Evolutionary conservation across 306 rosid genomes (phyloP).

Genomic region (Dicorynia guianensis): DNA sequence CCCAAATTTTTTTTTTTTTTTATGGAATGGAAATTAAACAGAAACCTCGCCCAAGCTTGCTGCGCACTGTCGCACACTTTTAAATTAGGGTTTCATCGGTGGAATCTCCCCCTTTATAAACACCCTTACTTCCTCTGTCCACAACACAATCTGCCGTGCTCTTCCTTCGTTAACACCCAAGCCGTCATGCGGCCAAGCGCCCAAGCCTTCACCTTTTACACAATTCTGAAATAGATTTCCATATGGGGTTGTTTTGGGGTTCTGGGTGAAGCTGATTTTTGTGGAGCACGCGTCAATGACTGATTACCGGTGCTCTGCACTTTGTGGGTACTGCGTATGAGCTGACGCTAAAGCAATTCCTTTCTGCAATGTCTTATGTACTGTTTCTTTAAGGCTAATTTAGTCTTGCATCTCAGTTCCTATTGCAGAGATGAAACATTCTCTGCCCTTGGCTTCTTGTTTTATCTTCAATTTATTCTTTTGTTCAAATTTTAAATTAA

Average conservation of each 20-base stretch:
- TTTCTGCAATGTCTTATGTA: conserved; percentile 32
- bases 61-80: not conserved
- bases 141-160: not conserved
- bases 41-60: no score
- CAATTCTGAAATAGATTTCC: not conserved
- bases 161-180: no score
- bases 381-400: not conserved
- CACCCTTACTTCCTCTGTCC: not conserved
- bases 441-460: not conserved
- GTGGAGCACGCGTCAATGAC: conserved; percentile 47
- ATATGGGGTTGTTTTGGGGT: not conserved
- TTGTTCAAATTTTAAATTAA: no score
- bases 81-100: conserved; percentile 47
- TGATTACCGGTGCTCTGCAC: conserved; percentile 53
- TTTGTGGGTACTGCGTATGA: conserved; percentile 52
- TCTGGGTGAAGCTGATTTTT: not conserved
- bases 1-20: no score
- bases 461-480: not conserved
- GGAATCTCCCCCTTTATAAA: conserved; percentile 25
- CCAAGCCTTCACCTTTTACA: not conserved
- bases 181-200: no score
- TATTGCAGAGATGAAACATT: conserved; percentile 40
- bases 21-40: no score
- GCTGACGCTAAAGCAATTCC: conserved; percentile 52
- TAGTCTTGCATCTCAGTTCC: conserved; percentile 8